Evolutionary conservation across 2,329 filamentous ascomycete genomes (phyloP).

Genomic region (Apiospora phragmitis): DNA sequence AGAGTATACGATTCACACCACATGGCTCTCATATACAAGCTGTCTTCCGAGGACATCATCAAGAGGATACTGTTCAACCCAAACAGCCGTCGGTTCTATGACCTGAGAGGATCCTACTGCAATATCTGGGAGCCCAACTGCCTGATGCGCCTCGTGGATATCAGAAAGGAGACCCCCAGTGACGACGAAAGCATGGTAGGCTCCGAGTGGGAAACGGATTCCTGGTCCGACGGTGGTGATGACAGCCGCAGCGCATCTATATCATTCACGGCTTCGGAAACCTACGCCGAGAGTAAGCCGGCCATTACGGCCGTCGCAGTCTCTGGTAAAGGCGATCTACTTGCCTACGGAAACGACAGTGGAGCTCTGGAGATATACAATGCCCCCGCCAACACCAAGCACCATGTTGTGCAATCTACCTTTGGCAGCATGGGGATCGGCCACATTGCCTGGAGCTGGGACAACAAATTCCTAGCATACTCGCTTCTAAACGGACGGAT

Average conservation of each 20-base stretch:
- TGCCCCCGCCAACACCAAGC: not conserved
- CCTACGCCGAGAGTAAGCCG: not conserved
- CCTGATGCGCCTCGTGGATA: constrained; percentile 16
- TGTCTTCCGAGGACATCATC: constrained; percentile 20
- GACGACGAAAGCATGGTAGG: not conserved
- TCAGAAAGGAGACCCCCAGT: not conserved
- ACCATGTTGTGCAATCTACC: not conserved
- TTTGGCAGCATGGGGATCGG: constrained; percentile 9
- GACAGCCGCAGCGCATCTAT: not conserved
- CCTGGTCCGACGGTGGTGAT: not conserved
- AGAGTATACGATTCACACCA: constrained; percentile 20
- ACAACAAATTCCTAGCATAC: constrained; percentile 14
- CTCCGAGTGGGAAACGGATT: not conserved
- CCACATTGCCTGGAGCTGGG: constrained; percentile 11
- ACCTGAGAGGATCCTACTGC: constrained; percentile 20
- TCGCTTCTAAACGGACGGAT: constrained; percentile 12
- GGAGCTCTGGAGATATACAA: not conserved
- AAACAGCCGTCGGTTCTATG: constrained; percentile 22
- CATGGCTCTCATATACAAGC: constrained; percentile 22
- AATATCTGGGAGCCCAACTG: constrained; percentile 26
- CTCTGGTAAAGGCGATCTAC: not conserved
- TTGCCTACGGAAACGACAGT: not conserved
- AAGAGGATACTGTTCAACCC: constrained; percentile 20
- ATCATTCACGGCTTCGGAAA: not conserved
- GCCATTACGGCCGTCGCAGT: not conserved